Base-by-base conservation (phyloP, 345 rosid genomes). In the Populus euphratica region DNA sequence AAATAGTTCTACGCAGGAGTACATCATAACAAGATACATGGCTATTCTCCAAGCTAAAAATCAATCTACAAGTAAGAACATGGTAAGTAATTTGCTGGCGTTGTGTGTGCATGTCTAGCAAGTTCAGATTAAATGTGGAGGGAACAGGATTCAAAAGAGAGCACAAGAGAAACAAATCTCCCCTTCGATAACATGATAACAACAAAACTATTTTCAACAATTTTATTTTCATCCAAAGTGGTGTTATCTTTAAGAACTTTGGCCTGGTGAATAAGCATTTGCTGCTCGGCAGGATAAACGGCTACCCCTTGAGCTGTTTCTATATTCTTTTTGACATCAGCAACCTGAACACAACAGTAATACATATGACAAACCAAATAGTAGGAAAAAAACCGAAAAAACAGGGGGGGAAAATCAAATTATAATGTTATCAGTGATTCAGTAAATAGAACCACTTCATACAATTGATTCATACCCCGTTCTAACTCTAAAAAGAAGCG, bases 181-280 rank as follows among this genome's bases (percentile, higher is more conserved):
- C 90, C 98, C 97, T 93, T 94, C 36, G 89, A 50, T 79, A 90
- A 78, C 98, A 94, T 93, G 70, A 94, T 83, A 52, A 94, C 97
- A 79, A 91, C 80, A 83, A 93, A 94, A 82, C 88, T 90, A 75
- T 89, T 88, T 80, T 93, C 97, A 27, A 86, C 86, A 47, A 94
- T 92, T 79, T 88, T 87, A 69, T 88, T 93, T 76, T 89, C 95
- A 29, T 83, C 94, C 79, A 94, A 71, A 38, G 98, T 94, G 10
- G 94, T 88, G 79, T 82, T 78, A 76, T 94, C 97, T 75, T 86
- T 88, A 54, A 94, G 97, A 52, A 94, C 95, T 80, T 89, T 93
- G 49, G 97, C 97, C 81, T 93, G 94, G 78, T 90, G 69, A 80
- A 94, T 93, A 63, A 94, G 97, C 95, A 94, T 90, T 77, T 78